These are phyloP conservation scores for Cubamyces sp. DNA, from an alignment of 768 basidiomycete genomes.

Conservation along the genomic window DNA sequence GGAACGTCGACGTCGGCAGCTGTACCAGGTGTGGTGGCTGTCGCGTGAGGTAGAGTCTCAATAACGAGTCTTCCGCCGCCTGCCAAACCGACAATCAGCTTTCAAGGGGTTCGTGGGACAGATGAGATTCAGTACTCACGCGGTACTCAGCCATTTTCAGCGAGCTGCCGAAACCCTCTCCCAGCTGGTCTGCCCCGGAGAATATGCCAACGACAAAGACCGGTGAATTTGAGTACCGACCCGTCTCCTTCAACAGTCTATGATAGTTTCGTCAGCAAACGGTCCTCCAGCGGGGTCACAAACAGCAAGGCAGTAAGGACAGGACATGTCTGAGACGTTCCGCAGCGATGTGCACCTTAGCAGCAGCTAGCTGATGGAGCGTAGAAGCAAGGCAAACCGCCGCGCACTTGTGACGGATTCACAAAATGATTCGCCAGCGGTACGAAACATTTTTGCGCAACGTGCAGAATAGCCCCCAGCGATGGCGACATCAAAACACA, in stretches of 20 bases:
- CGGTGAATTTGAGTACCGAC: slow-evolving; percentile 87
- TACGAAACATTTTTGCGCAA: no score
- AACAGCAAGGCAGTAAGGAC: background rate
- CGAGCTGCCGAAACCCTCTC: slow-evolving; percentile 93
- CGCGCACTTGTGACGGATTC: no score
- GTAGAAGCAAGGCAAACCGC: no score
- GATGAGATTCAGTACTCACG: slow-evolving; percentile 46
- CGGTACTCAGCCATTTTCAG: slow-evolving; percentile 95
- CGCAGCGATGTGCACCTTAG: no score
- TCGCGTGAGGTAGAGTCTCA: slow-evolving; percentile 80
- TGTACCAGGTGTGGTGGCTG: slow-evolving; percentile 69
- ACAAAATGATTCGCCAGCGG: no score
- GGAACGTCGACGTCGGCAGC: slow-evolving; percentile 78
- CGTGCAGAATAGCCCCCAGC: no score
- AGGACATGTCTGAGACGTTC: no score
- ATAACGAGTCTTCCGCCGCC: slow-evolving; percentile 87
- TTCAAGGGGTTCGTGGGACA: background rate
- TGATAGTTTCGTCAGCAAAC: slow-evolving; percentile 4
- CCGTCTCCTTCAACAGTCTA: slow-evolving; percentile 91
- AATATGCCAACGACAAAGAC: slow-evolving; percentile 96
- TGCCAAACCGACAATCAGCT: slow-evolving; percentile 30
- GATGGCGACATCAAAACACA: no score
- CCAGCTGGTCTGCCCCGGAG: slow-evolving; percentile 80
- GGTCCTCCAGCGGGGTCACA: background rate
- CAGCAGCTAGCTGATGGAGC: no score